Base-by-base conservation (phyloP, 2,329 filamentous ascomycete species). In the Paramyrothecium sp. region DNA sequence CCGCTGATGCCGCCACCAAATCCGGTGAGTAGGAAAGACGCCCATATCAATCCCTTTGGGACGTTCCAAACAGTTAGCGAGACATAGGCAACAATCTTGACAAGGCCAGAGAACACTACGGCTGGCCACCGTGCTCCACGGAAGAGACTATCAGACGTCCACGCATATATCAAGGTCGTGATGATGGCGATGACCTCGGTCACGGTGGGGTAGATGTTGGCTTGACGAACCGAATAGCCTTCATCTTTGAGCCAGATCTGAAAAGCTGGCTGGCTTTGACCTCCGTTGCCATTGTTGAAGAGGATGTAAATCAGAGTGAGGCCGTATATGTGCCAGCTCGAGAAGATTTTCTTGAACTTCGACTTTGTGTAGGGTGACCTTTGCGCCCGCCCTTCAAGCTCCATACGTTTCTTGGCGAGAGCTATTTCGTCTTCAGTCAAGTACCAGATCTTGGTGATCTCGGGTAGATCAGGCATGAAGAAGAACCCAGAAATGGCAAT, bases 301-400 rank as follows among this genome's bases (percentile, higher is more conserved):
- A 82, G 79, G 65, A 89, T 77, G 66, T 89, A 89, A 1, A 88
- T 69, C 0, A 83, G 55, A 0, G 78, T 79, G 3, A 90, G 72
- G 0, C 81, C 61, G 56, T 86, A 89, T 2, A 89, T 83, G 60
- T 87, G 86, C 87, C 87, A 89, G 7, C 81, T 83, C 0, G 77
- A 76, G 56, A 89, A 82, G 19, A 89, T 88, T 63, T 81, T 83
- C 68, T 77, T 78, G 44, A 89, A 64, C 69, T 86, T 88, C 71
- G 66, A 63, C 54, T 67, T 67, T 0, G 74, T 78, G 57, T 71
- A 79, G 0, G 71, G 70, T 0, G 72, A 70, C 0, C 78, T 69
- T 30, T 71, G 71, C 2, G 77, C 78, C 3, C 78, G 73, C 1
- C 78, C 78, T 60, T 81, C 79, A 1, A 79, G 67, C 50, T 70